Evolutionary conservation across 495 filamentous ascomycete genomes (phyloP).

Genomic region (Darksidea phi): DNA sequence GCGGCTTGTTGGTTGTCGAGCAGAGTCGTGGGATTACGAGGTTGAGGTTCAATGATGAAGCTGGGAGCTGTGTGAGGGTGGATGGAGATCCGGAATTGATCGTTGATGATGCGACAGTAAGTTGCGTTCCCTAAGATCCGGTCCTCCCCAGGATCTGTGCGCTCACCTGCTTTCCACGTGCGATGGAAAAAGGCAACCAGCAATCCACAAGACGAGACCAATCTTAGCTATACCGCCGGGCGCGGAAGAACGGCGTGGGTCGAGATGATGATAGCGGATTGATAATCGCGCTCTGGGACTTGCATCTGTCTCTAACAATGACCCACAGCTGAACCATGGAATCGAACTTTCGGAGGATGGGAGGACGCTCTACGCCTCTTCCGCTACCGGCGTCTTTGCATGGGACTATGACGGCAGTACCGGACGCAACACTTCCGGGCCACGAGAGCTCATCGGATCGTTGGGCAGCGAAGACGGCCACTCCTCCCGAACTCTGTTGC

Average conservation of each 20-base stretch:
- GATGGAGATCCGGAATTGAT: slow-evolving; percentile 28
- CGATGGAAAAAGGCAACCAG: no score
- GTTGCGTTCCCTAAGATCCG: slow-evolving; percentile 34
- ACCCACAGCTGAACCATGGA: slow-evolving; percentile 61
- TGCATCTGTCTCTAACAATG: slow-evolving; percentile 2
- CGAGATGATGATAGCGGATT: not conserved
- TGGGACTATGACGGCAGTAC: slow-evolving; percentile 59
- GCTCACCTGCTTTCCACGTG: no score
- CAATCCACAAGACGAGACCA: no score
- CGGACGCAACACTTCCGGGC: slow-evolving; percentile 45
- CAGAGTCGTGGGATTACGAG: slow-evolving; percentile 54
- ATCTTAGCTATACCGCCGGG: not conserved
- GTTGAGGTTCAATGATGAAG: slow-evolving; percentile 52
- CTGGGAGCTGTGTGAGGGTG: slow-evolving; percentile 52
- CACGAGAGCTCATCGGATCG: slow-evolving; percentile 52
- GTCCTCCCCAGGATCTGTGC: no score
- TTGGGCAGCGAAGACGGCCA: slow-evolving; percentile 60
- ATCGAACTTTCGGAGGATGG: slow-evolving; percentile 63
- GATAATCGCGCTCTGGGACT: not conserved
- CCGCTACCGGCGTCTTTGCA: slow-evolving; percentile 53
- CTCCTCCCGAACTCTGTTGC: slow-evolving; percentile 61
- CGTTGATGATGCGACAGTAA: slow-evolving; percentile 42
- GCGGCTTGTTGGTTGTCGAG: slow-evolving; percentile 63
- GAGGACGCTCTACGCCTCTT: slow-evolving; percentile 63
- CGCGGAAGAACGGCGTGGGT: not conserved